Evolutionary conservation across 768 basidiomycete species (phyloP).

Genomic region (Lentinus tigrinus): DNA sequence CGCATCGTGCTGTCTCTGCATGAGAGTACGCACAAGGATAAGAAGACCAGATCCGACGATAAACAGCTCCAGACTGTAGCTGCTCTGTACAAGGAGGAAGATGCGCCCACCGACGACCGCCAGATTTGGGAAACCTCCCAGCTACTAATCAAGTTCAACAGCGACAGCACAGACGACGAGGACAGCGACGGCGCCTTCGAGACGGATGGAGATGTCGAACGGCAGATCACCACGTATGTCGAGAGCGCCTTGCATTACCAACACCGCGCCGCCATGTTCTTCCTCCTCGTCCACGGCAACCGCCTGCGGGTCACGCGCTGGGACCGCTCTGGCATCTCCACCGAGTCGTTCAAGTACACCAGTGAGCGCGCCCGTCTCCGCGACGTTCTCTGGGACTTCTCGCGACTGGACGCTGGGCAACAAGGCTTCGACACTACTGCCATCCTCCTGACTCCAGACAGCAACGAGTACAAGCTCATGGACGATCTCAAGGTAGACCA

Average conservation of each 20-base stretch:
- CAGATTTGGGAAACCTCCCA: too few species aligned
- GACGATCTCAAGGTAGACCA: background rate
- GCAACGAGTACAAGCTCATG: background rate
- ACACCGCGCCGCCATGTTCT: background rate
- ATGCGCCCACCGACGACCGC: too few species aligned
- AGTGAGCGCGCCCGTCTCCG: background rate
- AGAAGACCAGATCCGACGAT: too few species aligned
- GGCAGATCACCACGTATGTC: background rate
- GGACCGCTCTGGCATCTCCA: slow-evolving; percentile 1
- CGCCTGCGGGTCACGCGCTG: background rate
- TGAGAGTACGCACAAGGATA: too few species aligned
- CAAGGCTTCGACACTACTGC: background rate
- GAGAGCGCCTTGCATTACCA: background rate
- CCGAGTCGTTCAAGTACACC: background rate
- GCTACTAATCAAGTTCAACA: too few species aligned
- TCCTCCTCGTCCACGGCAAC: background rate
- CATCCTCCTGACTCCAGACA: background rate
- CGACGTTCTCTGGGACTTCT: background rate
- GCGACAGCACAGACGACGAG: too few species aligned
- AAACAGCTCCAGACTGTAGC: too few species aligned
- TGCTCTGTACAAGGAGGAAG: too few species aligned
- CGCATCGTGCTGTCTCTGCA: too few species aligned
- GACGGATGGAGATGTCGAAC: background rate
- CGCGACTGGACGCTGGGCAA: background rate
- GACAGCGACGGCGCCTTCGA: too few species aligned